Evolutionary conservation across 371 early-diverging fungal genomes (phyloP).

Genomic region (Syncephalastrum racemosum): DNA sequence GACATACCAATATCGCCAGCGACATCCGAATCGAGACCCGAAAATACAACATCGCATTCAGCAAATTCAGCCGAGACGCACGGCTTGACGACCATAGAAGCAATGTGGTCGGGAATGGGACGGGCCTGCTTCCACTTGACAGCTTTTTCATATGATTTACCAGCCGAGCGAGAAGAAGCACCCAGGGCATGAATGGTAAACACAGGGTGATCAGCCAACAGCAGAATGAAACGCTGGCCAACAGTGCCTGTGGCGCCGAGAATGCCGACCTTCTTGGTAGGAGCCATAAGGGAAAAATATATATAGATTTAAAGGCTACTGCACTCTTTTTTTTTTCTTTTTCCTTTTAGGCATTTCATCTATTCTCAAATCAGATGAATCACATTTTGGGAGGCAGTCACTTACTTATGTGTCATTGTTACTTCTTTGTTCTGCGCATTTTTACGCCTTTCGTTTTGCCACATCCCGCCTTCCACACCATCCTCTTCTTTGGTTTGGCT

Average conservation of each 20-base stretch:
- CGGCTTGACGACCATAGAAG: constrained; percentile 59
- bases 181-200: constrained; percentile 88
- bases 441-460: no score
- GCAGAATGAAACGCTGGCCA: constrained; percentile 93
- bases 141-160: constrained; percentile 77
- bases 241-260: constrained; percentile 98
- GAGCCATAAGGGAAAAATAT: constrained; percentile 13
- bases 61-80: constrained; percentile 78
- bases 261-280: constrained; percentile 76
- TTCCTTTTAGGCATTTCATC: no score
- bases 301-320: neutral
- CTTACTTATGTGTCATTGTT: no score
- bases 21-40: constrained; percentile 90
- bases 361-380: no score
- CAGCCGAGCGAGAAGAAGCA: constrained; percentile 90
- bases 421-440: no score
- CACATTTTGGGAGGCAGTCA: no score
- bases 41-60: constrained; percentile 89
- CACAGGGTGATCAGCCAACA: constrained; percentile 84
- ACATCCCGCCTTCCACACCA: no score
- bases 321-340: no score
- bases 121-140: constrained; percentile 86
- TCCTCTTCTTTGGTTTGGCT: no score
- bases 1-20: constrained; percentile 87
- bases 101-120: constrained; percentile 69